Conservation (phyloP, 2,329 filamentous ascomycete species). For the Hypoxylon sp. region DNA sequence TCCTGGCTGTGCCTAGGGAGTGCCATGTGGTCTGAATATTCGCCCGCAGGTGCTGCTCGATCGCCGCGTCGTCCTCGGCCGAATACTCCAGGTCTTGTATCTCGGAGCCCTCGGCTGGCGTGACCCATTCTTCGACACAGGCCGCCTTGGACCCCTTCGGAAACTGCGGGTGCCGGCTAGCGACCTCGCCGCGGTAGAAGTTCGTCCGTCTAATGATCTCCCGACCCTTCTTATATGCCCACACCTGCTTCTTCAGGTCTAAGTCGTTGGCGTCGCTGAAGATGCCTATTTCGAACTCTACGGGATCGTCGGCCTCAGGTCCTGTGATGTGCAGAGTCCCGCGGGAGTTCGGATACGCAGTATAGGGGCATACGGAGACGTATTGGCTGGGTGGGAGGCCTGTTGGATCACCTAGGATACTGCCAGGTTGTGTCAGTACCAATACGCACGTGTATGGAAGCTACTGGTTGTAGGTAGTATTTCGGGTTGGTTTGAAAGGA, state of each 20-base stretch:
- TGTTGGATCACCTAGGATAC: constrained; percentile 42
- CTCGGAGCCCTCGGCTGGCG: constrained; percentile 24
- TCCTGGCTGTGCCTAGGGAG: constrained; percentile 60
- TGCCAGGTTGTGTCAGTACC: constrained; percentile 10
- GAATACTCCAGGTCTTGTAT: constrained; percentile 64
- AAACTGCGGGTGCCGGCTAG: constrained; percentile 62
- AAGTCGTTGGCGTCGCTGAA: constrained; percentile 64
- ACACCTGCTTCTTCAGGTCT: constrained; percentile 72
- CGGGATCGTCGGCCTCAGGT: constrained; percentile 57
- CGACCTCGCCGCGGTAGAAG: constrained; percentile 64
- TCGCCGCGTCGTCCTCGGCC: constrained; percentile 62
- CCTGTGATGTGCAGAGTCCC: constrained; percentile 73
- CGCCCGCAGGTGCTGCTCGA: constrained; percentile 60
- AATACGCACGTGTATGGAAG: background rate
- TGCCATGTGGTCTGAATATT: constrained; percentile 61
- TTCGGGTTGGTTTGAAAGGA: constrained; percentile 41
- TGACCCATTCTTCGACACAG: constrained; percentile 24
- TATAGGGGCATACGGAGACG: constrained; percentile 65
- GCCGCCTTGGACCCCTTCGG: constrained; percentile 58
- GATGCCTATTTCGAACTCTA: constrained; percentile 72
- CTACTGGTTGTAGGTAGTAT: background rate
- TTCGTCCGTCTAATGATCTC: constrained; percentile 71
- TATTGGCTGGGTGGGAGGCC: constrained; percentile 60
- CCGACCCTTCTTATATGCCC: constrained; percentile 76
- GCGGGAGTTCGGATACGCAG: constrained; percentile 72